phyloP scores from a whole-genome alignment of 805 yeast species.

The Cyberlindnera americana region DNA sequence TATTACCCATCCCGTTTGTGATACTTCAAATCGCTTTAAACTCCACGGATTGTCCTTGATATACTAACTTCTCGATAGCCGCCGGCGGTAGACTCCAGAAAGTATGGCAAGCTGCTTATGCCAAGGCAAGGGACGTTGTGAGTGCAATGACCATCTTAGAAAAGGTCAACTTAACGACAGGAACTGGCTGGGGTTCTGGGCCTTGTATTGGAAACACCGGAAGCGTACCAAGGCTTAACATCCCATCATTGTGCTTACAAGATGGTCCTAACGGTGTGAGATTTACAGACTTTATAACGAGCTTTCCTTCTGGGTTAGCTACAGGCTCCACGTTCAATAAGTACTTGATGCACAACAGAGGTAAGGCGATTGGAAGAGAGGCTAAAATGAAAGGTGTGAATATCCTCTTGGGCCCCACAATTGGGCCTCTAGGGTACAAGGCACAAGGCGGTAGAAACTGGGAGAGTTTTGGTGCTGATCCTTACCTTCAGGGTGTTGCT shows the following conservation, averaged over 20 bases:
- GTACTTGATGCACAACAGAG: constrained; percentile 48
- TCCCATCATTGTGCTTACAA: constrained; percentile 54
- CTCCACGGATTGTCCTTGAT: not conserved
- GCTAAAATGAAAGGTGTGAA: constrained; percentile 52
- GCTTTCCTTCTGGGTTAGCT: constrained; percentile 58
- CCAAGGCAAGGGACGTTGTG: constrained; percentile 51
- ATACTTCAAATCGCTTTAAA: not conserved
- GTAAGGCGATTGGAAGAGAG: constrained; percentile 55
- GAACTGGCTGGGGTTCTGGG: constrained; percentile 61
- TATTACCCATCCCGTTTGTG: constrained; percentile 27
- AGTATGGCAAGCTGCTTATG: constrained; percentile 56
- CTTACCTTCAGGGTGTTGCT: constrained; percentile 53
- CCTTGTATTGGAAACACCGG: constrained; percentile 64
- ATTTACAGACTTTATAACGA: constrained; percentile 51
- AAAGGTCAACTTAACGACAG: constrained; percentile 60
- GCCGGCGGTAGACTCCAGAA: constrained; percentile 46
- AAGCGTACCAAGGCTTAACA: constrained; percentile 49
- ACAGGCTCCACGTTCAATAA: constrained; percentile 56
- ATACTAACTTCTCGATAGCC: constrained; percentile 15
- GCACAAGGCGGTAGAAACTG: constrained; percentile 65
- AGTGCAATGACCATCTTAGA: constrained; percentile 54
- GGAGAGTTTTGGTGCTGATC: constrained; percentile 64
- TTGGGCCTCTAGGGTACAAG: constrained; percentile 59
- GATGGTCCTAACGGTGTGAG: constrained; percentile 64
- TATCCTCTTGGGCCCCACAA: constrained; percentile 51